phyloP scores from a whole-genome alignment of 192 early-diverging fungal species.

The Coemansia sp. region DNA sequence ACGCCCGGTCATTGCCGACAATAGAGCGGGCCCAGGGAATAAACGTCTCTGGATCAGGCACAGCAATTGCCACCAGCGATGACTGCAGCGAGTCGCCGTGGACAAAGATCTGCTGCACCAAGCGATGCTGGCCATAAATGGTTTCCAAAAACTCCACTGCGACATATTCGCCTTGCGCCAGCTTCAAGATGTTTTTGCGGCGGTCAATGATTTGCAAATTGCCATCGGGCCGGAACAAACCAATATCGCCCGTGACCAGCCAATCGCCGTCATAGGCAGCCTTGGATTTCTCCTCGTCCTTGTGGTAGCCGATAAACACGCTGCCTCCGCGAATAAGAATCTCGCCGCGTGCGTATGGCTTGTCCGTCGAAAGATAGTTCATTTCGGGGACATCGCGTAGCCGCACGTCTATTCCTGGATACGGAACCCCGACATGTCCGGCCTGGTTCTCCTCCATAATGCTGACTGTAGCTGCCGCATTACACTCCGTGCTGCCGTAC shows the following conservation, averaged over 20 bases:
- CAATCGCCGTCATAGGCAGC: conserved; percentile 80
- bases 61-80: conserved; percentile 79
- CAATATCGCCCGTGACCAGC: conserved; percentile 88
- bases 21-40: conserved; percentile 61
- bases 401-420: conserved; percentile 76
- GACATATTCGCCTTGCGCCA: conserved; percentile 90
- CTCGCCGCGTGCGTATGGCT: conserved; percentile 85
- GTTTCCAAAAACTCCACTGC: conserved; percentile 89
- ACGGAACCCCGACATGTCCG: conserved; percentile 76
- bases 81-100: conserved; percentile 88
- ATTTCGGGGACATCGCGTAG: conserved; percentile 87
- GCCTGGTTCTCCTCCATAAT: conserved; percentile 35
- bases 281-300: conserved; percentile 71
- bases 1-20: conserved; percentile 9
- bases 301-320: conserved; percentile 79
- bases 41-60: conserved; percentile 73
- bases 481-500: conserved; percentile 52
- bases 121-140: conserved; percentile 64
- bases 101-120: conserved; percentile 87
- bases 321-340: conserved; percentile 74
- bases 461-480: conserved; percentile 29
- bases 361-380: conserved; percentile 78
- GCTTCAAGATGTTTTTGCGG: conserved; percentile 77
- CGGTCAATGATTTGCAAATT: conserved; percentile 82
- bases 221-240: conserved; percentile 67